A percentile compares a stretch with the other conserved stretches of the same genome.
phyloP scores from a whole-genome alignment of 768 basidiomycete species.

The Tephrocybe sp. region DNA sequence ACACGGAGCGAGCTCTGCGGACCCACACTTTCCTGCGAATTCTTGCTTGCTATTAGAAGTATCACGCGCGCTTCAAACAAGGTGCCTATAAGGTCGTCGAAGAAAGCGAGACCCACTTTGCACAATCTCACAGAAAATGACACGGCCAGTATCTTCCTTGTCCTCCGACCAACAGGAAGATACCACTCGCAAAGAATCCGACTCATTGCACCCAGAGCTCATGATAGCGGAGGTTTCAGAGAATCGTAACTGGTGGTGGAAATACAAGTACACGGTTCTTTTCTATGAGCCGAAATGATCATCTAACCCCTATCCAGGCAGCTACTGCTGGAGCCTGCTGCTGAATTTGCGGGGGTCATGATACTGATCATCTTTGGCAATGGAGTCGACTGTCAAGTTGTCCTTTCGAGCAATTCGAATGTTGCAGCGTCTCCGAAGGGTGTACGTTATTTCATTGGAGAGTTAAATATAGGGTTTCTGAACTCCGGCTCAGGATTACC shows the following conservation, averaged over 20 bases:
- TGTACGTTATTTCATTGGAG: conserved; percentile 29
- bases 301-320: conserved; percentile 19
- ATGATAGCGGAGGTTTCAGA: not conserved
- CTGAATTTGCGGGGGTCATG: conserved; percentile 56
- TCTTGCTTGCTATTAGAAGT: not conserved
- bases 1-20: not conserved
- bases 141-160: not conserved
- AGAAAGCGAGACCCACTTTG: not conserved
- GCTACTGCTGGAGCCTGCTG: conserved; percentile 38
- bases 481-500: conserved; percentile 31
- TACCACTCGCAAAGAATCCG: not conserved
- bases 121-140: not conserved
- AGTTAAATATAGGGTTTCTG: not conserved
- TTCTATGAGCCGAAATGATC: not conserved
- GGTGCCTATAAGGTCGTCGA: not conserved
- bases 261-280: conserved; percentile 23
- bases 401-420: conserved; percentile 37
- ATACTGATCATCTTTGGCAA: conserved; percentile 52
- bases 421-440: conserved; percentile 46
- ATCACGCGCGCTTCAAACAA: not conserved
- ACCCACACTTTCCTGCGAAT: not conserved
- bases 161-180: not conserved
- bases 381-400: conserved; percentile 49
- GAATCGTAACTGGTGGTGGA: conserved; percentile 25
- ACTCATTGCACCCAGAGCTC: not conserved